Percentiles rank a stretch among this genome's conserved stretches.
Evolutionary conservation across 2,329 filamentous ascomycete genomes (phyloP).

Genomic region (Septoria petroselini): DNA sequence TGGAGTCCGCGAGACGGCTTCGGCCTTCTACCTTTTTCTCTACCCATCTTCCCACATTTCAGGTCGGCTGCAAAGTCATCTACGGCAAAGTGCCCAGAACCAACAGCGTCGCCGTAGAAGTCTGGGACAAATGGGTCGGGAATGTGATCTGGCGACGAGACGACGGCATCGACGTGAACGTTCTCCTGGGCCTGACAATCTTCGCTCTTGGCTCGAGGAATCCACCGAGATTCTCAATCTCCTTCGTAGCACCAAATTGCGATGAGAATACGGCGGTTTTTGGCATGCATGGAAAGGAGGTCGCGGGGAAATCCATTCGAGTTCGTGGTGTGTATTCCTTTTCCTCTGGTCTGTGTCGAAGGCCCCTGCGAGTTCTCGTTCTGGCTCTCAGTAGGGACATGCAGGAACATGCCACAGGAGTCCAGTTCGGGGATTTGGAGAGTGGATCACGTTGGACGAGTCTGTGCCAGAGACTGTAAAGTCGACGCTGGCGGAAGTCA

Average conservation of each 20-base stretch:
- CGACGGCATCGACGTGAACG: too few species aligned
- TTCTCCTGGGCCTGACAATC: not conserved
- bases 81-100: not conserved
- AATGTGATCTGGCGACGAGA: too few species aligned
- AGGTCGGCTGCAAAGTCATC: too few species aligned
- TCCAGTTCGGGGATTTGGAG: not conserved
- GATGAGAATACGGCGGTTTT: not conserved
- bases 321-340: not conserved
- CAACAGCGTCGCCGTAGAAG: not conserved
- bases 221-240: not conserved
- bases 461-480: not conserved
- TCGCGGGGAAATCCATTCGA: not conserved
- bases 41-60: too few species aligned
- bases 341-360: not conserved
- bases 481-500: not conserved
- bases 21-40: too few species aligned
- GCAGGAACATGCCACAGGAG: not conserved
- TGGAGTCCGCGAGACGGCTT: too few species aligned
- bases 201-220: not conserved
- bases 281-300: not conserved
- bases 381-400: too few species aligned
- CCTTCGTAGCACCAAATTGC: not conserved
- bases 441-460: not conserved
- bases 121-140: not conserved
- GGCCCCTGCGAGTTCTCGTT: not conserved